Percentiles rank a stretch among this genome's conserved stretches.
Evolutionary conservation across 2,329 filamentous ascomycete genomes (phyloP).

Genomic region (Chalara sp.): DNA sequence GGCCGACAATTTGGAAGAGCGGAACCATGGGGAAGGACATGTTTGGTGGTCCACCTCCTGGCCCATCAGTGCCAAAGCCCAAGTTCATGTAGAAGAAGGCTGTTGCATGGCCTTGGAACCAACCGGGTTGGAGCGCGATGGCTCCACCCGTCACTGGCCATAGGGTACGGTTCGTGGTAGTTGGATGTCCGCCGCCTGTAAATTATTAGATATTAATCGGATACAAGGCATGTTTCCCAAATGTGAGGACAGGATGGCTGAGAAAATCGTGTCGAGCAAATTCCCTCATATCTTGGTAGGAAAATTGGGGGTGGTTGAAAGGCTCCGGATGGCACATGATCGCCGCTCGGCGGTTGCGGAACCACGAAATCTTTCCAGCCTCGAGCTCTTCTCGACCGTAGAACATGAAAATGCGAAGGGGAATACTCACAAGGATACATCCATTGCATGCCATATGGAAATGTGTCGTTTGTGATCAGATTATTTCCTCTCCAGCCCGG

Average conservation of each 20-base stretch:
- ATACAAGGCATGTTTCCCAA: no score
- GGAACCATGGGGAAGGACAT: slow-evolving; percentile 80
- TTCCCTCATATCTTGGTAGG: no score
- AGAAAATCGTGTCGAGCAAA: no score
- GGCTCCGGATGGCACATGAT: no score
- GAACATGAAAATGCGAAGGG: slow-evolving; percentile 1
- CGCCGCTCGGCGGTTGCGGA: no score
- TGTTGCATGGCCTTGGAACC: slow-evolving; percentile 83
- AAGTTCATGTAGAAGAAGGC: slow-evolving; percentile 89
- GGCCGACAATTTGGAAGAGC: slow-evolving; percentile 77
- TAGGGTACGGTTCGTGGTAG: slow-evolving; percentile 76
- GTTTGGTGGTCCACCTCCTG: slow-evolving; percentile 64
- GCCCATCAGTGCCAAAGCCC: slow-evolving; percentile 67
- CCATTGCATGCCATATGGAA: slow-evolving; percentile 31
- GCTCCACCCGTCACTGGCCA: slow-evolving; percentile 87
- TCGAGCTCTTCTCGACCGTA: no score
- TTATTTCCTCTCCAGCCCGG: slow-evolving; percentile 34
- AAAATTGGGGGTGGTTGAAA: no score
- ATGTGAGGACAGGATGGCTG: no score
- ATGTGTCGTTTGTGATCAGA: slow-evolving; percentile 29
- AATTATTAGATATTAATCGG: neutral
- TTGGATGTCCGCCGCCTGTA: slow-evolving; percentile 74
- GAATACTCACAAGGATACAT: slow-evolving; percentile 31
- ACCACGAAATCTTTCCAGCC: no score
- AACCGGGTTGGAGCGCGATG: slow-evolving; percentile 86